phyloP scores from a whole-genome alignment of 108 stramenopile species.

The Cyclostephanos invisitatus region DNA sequence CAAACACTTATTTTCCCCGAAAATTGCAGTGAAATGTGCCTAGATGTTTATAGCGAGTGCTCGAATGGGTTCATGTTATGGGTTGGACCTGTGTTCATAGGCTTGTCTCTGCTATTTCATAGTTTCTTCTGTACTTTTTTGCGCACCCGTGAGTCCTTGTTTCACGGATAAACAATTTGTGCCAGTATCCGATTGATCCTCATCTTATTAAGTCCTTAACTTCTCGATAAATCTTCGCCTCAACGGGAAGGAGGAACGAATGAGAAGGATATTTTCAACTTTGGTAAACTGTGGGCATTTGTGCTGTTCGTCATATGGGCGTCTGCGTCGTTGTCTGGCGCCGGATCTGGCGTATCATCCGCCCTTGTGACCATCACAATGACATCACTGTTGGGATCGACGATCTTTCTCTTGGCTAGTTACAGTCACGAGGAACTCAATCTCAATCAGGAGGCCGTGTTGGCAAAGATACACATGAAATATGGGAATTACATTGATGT shows the following conservation, averaged over 20 bases:
- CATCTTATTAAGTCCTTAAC: not conserved
- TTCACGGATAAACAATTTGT: not conserved
- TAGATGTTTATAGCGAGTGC: constrained; percentile 50
- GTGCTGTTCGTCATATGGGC: constrained; percentile 53
- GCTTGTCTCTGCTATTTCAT: constrained; percentile 47
- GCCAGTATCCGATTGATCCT: too few species aligned
- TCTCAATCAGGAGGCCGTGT: constrained; percentile 19
- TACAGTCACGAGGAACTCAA: constrained; percentile 36
- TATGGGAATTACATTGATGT: constrained; percentile 50
- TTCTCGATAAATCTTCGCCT: not conserved
- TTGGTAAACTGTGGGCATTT: constrained; percentile 57
- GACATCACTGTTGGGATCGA: constrained; percentile 49
- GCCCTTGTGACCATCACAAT: constrained; percentile 47
- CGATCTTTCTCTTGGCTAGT: constrained; percentile 42
- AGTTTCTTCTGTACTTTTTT: constrained; percentile 59
- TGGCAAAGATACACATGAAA: constrained; percentile 37
- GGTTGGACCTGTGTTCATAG: constrained; percentile 52
- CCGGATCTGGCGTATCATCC: constrained; percentile 42
- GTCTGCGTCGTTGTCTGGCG: constrained; percentile 57
- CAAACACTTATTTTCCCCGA: constrained; percentile 28
- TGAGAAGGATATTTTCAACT: constrained; percentile 54
- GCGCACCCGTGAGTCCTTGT: constrained; percentile 35
- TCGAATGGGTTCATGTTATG: constrained; percentile 56
- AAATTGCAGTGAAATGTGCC: constrained; percentile 28
- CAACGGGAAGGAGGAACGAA: constrained; percentile 20